Evolutionary conservation across 2,329 filamentous ascomycete genomes (phyloP).

Genomic region (Xylariaceae sp.): DNA sequence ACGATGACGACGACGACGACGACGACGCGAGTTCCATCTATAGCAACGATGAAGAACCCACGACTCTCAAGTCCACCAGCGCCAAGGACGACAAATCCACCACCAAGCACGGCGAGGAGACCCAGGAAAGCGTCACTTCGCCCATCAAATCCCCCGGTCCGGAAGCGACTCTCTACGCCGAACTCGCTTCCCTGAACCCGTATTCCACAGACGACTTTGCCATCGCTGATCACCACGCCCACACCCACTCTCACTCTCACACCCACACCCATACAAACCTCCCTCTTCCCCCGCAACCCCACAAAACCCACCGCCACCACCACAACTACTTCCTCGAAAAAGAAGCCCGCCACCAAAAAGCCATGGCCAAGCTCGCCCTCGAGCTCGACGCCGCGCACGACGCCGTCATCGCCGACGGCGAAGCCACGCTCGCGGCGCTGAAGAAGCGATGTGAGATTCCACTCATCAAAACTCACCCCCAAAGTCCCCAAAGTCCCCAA

Average conservation of each 20-base stretch:
- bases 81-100: too few species aligned
- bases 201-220: background rate
- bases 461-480: too few species aligned
- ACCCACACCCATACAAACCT: too few species aligned
- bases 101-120: too few species aligned
- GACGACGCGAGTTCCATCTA: background rate
- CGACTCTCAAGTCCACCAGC: too few species aligned
- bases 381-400: constrained; percentile 4
- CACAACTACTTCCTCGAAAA: background rate
- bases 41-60: background rate
- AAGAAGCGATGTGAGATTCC: background rate
- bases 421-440: constrained; percentile 5
- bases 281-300: too few species aligned
- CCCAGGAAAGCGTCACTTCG: too few species aligned
- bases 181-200: constrained; percentile 13
- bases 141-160: background rate
- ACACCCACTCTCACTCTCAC: too few species aligned
- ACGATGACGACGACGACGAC: background rate
- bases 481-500: too few species aligned
- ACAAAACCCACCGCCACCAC: background rate
- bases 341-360: background rate
- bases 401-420: constrained; percentile 6
- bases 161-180: constrained; percentile 6
- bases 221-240: too few species aligned
- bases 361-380: background rate